phyloP scores from a whole-genome alignment of 306 rosid genomes.

The Cucurbita argyrosperma region DNA sequence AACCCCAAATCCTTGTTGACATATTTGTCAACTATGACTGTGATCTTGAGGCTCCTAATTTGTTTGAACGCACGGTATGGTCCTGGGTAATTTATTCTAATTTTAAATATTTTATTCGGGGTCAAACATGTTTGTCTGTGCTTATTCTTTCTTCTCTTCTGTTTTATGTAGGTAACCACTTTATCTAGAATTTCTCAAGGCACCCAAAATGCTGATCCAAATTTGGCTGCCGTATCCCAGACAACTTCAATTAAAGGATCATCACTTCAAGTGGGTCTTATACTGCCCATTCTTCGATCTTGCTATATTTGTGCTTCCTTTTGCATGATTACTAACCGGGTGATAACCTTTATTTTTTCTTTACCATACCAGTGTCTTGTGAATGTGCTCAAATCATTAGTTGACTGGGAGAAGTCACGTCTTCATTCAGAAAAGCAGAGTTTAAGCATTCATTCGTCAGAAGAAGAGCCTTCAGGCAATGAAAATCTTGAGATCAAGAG shows the following conservation, averaged over 20 bases:
- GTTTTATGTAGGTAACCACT: constrained; percentile 55
- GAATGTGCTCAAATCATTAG: constrained; percentile 88
- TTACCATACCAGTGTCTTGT: constrained; percentile 70
- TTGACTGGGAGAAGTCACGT: constrained; percentile 81
- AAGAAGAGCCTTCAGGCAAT: constrained; percentile 43
- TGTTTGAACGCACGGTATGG: constrained; percentile 93
- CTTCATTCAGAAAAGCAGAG: constrained; percentile 39
- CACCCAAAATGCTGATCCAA: constrained; percentile 65
- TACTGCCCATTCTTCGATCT: constrained; percentile 5
- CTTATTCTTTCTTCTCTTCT: not conserved
- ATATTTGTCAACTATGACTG: constrained; percentile 97
- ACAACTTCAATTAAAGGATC: constrained; percentile 74
- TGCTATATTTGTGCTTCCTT: constrained; percentile 4
- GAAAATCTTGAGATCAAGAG: constrained; percentile 57
- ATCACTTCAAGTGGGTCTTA: constrained; percentile 79
- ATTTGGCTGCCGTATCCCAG: constrained; percentile 55
- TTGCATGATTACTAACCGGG: not conserved
- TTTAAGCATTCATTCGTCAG: constrained; percentile 20
- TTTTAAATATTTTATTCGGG: constrained; percentile 8
- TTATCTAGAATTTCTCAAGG: constrained; percentile 90
- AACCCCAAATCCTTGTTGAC: constrained; percentile 97
- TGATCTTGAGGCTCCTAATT: constrained; percentile 97
- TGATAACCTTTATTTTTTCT: constrained; percentile 6
- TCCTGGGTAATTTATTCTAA: not conserved
- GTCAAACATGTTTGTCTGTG: not conserved